Conservation (phyloP, 2,329 filamentous ascomycete genomes). For the Colletotrichum lupini region DNA sequence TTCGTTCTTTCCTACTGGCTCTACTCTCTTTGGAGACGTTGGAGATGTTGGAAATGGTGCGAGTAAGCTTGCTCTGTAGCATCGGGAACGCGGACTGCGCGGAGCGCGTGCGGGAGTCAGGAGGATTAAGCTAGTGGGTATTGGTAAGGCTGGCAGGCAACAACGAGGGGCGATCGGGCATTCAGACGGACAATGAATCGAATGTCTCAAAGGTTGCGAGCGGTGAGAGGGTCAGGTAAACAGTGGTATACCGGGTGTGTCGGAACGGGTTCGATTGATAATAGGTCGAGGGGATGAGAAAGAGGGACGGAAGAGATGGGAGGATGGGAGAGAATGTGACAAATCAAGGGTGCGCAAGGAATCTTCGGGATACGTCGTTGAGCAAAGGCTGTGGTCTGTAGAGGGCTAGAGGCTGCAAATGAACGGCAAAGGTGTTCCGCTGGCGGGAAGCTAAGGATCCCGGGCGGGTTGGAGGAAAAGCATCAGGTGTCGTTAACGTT, state of each 20-base stretch:
- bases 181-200: not conserved
- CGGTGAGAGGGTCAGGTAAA: not conserved
- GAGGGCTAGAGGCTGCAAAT: not conserved
- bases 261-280: slow-evolving; percentile 18
- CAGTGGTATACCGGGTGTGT: slow-evolving; percentile 5
- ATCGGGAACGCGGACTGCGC: slow-evolving; percentile 23
- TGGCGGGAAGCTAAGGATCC: slow-evolving; percentile 7
- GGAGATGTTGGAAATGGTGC: slow-evolving; percentile 16
- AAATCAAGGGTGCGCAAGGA: slow-evolving; percentile 10
- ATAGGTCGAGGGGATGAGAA: not conserved
- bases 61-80: slow-evolving; percentile 18
- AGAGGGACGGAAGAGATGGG: not conserved
- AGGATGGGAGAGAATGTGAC: slow-evolving; percentile 9
- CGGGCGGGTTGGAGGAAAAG: not conserved
- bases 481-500: slow-evolving; percentile 23
- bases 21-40: slow-evolving; percentile 15
- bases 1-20: slow-evolving; percentile 18
- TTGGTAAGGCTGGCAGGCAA: slow-evolving; percentile 3
- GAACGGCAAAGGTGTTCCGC: not conserved
- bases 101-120: not conserved
- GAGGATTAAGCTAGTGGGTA: slow-evolving; percentile 2
- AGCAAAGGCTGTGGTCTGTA: not conserved
- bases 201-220: slow-evolving; percentile 1
- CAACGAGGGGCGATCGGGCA: slow-evolving; percentile 1
- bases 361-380: not conserved